Evolutionary conservation across 176 grass and related monocot genomes (phyloP).

Genomic region (Bothriochloa decipiens): DNA sequence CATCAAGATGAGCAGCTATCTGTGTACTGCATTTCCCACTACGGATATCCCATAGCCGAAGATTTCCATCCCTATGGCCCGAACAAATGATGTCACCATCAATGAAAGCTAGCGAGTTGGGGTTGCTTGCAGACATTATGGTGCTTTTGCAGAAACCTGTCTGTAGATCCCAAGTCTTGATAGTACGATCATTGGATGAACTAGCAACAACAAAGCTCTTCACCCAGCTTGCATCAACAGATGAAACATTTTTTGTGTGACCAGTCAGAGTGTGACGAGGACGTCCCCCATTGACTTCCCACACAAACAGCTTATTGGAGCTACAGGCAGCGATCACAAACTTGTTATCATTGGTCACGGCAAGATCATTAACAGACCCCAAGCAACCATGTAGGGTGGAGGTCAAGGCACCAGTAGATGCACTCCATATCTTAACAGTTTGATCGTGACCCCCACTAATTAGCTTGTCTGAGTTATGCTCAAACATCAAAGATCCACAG

Average conservation of each 20-base stretch:
- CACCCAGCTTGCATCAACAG: conserved; percentile 80
- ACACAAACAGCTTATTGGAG: conserved; percentile 96
- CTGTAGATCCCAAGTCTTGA: conserved; percentile 95
- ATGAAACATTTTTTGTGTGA: conserved; percentile 82
- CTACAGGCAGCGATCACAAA: conserved; percentile 89
- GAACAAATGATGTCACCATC: conserved; percentile 80
- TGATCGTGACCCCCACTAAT: conserved; percentile 93
- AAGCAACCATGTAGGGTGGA: conserved; percentile 79
- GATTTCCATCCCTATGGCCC: conserved; percentile 93
- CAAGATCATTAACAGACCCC: conserved; percentile 86
- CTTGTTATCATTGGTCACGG: conserved; percentile 94
- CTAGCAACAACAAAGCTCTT: conserved; percentile 68
- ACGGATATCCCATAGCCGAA: conserved; percentile 76
- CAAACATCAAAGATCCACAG: conserved; percentile 76
- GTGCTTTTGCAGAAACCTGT: conserved; percentile 90
- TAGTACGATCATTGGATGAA: conserved; percentile 84
- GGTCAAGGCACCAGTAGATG: conserved; percentile 67
- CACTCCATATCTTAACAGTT: conserved; percentile 91
- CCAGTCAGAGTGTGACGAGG: conserved; percentile 90
- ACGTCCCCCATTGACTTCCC: conserved; percentile 75
- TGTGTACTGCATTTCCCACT: conserved; percentile 68
- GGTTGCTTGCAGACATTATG: conserved; percentile 87
- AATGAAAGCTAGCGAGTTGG: conserved; percentile 86
- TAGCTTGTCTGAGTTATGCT: conserved; percentile 86
- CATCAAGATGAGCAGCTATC: conserved; percentile 73